Evolutionary conservation across 495 filamentous ascomycete species (phyloP).

Genomic region (Tuber brumale): DNA sequence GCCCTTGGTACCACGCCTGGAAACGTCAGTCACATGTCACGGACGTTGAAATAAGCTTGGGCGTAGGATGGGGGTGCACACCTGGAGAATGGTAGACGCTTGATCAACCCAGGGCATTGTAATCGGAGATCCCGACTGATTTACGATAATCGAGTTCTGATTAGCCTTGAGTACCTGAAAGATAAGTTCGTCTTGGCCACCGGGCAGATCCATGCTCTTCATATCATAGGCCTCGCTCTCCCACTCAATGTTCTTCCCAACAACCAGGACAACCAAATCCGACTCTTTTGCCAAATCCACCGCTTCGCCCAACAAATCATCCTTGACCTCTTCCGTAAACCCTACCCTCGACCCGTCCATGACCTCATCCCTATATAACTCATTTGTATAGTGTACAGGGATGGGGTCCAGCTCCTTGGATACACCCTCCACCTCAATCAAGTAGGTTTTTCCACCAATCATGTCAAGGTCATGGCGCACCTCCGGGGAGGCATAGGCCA

Average conservation of each 20-base stretch:
- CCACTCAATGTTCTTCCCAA: slow-evolving; percentile 65
- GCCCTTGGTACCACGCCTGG: slow-evolving; percentile 62
- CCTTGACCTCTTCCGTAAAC: slow-evolving; percentile 42
- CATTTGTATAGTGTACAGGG: slow-evolving; percentile 41
- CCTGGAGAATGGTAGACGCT: slow-evolving; percentile 49
- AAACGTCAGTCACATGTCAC: slow-evolving; percentile 7
- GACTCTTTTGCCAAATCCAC: slow-evolving; percentile 55
- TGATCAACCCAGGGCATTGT: slow-evolving; percentile 62
- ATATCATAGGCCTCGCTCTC: slow-evolving; percentile 69
- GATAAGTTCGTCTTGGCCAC: slow-evolving; percentile 56
- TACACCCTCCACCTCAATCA: slow-evolving; percentile 34
- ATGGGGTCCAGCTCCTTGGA: slow-evolving; percentile 40
- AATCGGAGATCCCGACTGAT: slow-evolving; percentile 65
- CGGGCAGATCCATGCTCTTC: slow-evolving; percentile 59
- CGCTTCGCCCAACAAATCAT: slow-evolving; percentile 52
- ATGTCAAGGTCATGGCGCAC: slow-evolving; percentile 36
- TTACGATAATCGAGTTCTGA: slow-evolving; percentile 58
- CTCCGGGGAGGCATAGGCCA: slow-evolving; percentile 42
- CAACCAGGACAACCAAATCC: slow-evolving; percentile 64
- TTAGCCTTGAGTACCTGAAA: slow-evolving; percentile 53
- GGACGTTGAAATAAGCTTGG: slow-evolving; percentile 7
- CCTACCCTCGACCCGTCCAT: slow-evolving; percentile 42
- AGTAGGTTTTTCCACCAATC: slow-evolving; percentile 37
- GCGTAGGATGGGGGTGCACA: slow-evolving; percentile 2
- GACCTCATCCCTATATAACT: slow-evolving; percentile 40